Evolutionary conservation across 2,329 filamentous ascomycete genomes (phyloP), one percentile per base, ranked within the genome.

Genomic region (Trichoderma pleuroti): DNA sequence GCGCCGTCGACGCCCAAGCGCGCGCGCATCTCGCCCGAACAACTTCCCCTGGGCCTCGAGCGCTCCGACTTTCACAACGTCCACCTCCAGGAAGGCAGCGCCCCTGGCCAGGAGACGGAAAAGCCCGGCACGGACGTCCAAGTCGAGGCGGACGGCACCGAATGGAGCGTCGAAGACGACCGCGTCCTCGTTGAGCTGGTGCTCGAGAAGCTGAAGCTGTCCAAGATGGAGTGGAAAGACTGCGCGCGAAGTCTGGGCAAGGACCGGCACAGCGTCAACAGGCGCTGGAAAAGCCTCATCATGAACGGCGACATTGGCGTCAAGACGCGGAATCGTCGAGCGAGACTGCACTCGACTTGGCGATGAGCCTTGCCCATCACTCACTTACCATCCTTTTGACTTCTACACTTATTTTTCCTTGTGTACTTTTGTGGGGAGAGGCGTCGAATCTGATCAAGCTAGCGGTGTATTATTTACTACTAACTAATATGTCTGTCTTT

Each of bases 171-270:
- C 2, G 89, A 91, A 73, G 88, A 91, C 72, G 89, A 91, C 77
- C 84, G 88, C 70, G 83, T 90, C 70, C 82, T 92, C 2, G 87
- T 91, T n/a, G 88, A 91, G 79, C 83, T 91, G 21, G 88, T 92
- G 49, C 82, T 91, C 7, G 88, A 90, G 77, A 91, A 91, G 81
- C 83, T 91, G 69, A 87, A 86, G 79, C 83, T 92, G 26, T 86
- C 85, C 74, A 90, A 88, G 79, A 83, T 85, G 64, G 88, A 91
- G 71, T 91, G 89, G 89, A 87, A 90, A 71, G 89, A 91, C 76
- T 91, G 89, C 78, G 89, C 89, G 56, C 84, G 88, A 71, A 88
- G 84, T 74, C 81, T 91, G 9, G 89, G 89, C 72, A 88, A 86
- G 75, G 88, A 90, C 79, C 82, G 86, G 65, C 82, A 84, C 71